Conservation (phyloP, 176 grass and related monocot species). For the Aegilops sharonensis region DNA sequence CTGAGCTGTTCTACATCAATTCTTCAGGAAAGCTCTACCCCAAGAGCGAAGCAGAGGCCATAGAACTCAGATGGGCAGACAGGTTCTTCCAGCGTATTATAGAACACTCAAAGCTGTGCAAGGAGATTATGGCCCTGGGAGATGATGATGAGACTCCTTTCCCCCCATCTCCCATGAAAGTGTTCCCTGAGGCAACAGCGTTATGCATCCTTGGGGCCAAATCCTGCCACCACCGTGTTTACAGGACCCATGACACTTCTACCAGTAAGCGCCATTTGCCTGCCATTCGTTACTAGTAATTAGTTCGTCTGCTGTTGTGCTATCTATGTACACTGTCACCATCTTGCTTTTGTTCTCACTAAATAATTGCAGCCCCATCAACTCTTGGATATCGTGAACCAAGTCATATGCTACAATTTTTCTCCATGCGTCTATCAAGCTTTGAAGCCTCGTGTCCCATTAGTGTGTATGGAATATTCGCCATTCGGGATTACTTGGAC, state of each 20-base stretch:
- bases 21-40: background rate
- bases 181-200: background rate
- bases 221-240: conserved; percentile 11
- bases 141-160: conserved; percentile 7
- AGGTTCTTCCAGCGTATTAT: background rate
- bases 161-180: background rate
- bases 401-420: conserved; percentile 1
- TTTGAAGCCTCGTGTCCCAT: background rate
- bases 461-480: conserved; percentile 7
- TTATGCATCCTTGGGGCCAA: background rate
- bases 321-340: background rate
- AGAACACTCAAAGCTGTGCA: background rate
- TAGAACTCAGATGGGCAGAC: background rate
- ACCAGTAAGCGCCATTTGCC: background rate
- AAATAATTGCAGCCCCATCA: background rate
- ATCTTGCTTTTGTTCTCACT: background rate
- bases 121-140: background rate
- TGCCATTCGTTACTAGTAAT: background rate
- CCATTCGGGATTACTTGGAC: conserved; percentile 20
- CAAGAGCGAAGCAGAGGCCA: background rate
- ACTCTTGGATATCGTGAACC: background rate
- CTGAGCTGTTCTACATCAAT: background rate
- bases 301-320: background rate
- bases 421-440: background rate
- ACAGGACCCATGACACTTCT: conserved; percentile 12